Conservation (phyloP, 306 rosid genomes). For the Psophocarpus tetragonolobus region DNA sequence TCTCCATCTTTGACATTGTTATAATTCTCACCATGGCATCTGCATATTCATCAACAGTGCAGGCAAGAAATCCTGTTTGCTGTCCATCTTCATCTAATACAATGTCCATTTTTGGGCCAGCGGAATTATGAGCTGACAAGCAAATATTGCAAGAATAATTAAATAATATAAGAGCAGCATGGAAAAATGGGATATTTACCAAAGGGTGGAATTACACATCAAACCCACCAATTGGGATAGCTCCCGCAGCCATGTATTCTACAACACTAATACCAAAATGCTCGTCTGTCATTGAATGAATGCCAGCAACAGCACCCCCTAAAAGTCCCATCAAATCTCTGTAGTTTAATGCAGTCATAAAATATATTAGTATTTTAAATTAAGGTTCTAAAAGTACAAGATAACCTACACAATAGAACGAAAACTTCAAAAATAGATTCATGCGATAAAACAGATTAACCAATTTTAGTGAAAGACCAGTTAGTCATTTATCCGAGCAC, state of each 20-base stretch:
- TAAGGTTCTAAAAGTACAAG: slow-evolving; percentile 9
- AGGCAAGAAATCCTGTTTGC: slow-evolving; percentile 86
- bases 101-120: slow-evolving; percentile 98
- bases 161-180: neutral
- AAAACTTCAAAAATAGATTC: neutral
- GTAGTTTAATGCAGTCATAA: slow-evolving; percentile 35
- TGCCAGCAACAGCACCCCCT: slow-evolving; percentile 77
- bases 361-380: neutral
- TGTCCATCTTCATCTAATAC: slow-evolving; percentile 77
- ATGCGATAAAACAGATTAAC: neutral
- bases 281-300: slow-evolving; percentile 97
- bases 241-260: slow-evolving; percentile 98
- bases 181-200: neutral
- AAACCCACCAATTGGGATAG: slow-evolving; percentile 84
- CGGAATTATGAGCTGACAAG: slow-evolving; percentile 86
- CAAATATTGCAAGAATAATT: slow-evolving; percentile 25
- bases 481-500: neutral
- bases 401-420: neutral
- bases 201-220: neutral
- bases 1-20: slow-evolving; percentile 63
- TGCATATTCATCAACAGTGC: slow-evolving; percentile 72
- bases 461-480: neutral
- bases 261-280: slow-evolving; percentile 97
- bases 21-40: slow-evolving; percentile 66
- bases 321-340: slow-evolving; percentile 81